Evolutionary conservation across 208 protist species (phyloP).

Genomic region (Trypanosoma scelopori): DNA sequence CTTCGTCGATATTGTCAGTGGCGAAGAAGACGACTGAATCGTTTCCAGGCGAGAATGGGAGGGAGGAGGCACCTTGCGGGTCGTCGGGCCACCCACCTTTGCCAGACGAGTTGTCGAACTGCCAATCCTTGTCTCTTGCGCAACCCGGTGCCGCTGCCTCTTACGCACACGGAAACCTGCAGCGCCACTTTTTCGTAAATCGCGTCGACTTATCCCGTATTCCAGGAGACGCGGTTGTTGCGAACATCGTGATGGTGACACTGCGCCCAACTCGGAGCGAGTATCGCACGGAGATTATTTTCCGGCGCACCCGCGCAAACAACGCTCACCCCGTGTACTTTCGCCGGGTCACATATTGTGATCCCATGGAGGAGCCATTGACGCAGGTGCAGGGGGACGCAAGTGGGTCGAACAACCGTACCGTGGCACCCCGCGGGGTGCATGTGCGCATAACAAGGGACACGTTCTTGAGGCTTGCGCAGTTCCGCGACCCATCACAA

Average conservation of each 20-base stretch:
- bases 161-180: constrained; percentile 7
- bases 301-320: constrained; percentile 22
- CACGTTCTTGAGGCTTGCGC: constrained; percentile 25
- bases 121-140: no score
- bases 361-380: background rate
- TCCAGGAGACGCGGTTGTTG: constrained; percentile 25
- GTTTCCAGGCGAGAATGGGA: no score
- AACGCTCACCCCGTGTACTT: constrained; percentile 27
- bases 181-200: constrained; percentile 34
- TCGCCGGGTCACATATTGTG: constrained; percentile 27
- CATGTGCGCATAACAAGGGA: constrained; percentile 19
- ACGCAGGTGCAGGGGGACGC: background rate
- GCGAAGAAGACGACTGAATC: no score
- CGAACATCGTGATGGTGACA: constrained; percentile 28
- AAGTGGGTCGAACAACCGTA: background rate
- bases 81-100: background rate
- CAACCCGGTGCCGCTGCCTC: background rate
- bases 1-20: background rate
- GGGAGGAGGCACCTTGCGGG: no score
- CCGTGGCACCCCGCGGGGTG: background rate
- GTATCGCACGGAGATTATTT: constrained; percentile 29
- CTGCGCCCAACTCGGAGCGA: constrained; percentile 21
- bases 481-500: constrained; percentile 27
- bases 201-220: constrained; percentile 18
- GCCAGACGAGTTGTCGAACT: background rate